Percentiles rank a stretch among this genome's conserved stretches.
Evolutionary conservation across 2,329 filamentous ascomycete genomes (phyloP).

Genomic region (Fusarium pilosicola): DNA sequence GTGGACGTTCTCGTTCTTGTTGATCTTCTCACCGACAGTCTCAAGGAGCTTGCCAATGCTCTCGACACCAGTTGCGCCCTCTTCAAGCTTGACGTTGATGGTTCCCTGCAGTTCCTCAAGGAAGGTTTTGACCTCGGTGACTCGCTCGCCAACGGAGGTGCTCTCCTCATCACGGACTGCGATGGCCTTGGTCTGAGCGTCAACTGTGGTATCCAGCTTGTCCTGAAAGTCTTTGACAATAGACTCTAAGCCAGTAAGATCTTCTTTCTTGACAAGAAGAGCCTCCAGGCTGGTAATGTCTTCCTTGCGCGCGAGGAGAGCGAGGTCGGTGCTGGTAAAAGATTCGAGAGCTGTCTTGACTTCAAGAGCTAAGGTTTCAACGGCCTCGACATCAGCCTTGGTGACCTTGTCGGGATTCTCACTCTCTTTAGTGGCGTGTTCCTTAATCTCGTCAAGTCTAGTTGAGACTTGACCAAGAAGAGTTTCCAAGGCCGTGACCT

Average conservation of each 20-base stretch:
- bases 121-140: conserved; percentile 80
- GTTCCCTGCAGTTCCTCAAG: conserved; percentile 82
- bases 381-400: conserved; percentile 83
- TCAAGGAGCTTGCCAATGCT: conserved; percentile 76
- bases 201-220: conserved; percentile 72
- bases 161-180: conserved; percentile 88
- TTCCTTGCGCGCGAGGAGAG: conserved; percentile 77
- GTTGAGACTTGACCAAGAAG: conserved; percentile 81
- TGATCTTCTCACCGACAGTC: conserved; percentile 70
- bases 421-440: conserved; percentile 61
- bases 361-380: conserved; percentile 85
- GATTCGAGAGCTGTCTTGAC: conserved; percentile 83
- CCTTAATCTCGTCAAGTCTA: conserved; percentile 79
- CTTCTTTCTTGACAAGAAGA: conserved; percentile 77
- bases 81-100: conserved; percentile 79
- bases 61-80: conserved; percentile 78
- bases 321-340: conserved; percentile 74
- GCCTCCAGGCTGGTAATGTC: conserved; percentile 74
- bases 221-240: conserved; percentile 78
- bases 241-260: conserved; percentile 70
- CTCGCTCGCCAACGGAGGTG: conserved; percentile 78
- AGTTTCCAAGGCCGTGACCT: conserved; percentile 79
- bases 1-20: conserved; percentile 65
- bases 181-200: conserved; percentile 79
- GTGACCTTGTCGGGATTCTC: conserved; percentile 73